Evolutionary conservation across 495 filamentous ascomycete genomes (phyloP).

Genomic region (Chlorociboria aeruginascens): DNA sequence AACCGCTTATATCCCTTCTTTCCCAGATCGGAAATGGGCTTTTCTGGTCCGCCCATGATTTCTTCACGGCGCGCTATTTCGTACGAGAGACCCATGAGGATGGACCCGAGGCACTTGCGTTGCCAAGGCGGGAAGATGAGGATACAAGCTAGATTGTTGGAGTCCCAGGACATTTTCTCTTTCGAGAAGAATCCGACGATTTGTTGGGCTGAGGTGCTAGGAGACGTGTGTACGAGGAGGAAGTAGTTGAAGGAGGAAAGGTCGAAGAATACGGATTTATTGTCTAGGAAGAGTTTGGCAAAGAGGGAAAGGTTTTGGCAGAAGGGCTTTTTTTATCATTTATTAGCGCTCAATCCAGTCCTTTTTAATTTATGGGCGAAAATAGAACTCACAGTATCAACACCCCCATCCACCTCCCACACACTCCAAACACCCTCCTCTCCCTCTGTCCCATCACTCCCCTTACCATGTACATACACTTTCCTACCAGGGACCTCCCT

Average conservation of each 20-base stretch:
- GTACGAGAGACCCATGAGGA: conserved; percentile 90
- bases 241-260: conserved; percentile 93
- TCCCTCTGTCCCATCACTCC: conserved; percentile 45
- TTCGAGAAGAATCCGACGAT: conserved; percentile 96
- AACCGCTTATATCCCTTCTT: conserved; percentile 67
- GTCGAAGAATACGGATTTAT: conserved; percentile 97
- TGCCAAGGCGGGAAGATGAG: conserved; percentile 95
- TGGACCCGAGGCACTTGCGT: conserved; percentile 70
- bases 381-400: conserved; percentile 47
- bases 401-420: conserved; percentile 87
- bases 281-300: conserved; percentile 95
- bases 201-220: conserved; percentile 15
- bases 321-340: conserved; percentile 49
- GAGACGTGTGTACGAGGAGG: conserved; percentile 55
- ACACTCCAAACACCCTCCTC: conserved; percentile 48
- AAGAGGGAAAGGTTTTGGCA: conserved; percentile 93
- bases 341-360: conserved; percentile 1
- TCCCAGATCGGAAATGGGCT: conserved; percentile 77
- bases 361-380: not conserved
- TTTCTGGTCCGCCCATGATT: conserved; percentile 83
- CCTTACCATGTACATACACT: conserved; percentile 39
- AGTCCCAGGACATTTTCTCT: conserved; percentile 97
- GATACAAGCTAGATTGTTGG: conserved; percentile 96
- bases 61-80: conserved; percentile 79
- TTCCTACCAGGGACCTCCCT: conserved; percentile 30